Conservation (phyloP, 2,329 filamentous ascomycete species). For the Cladosporium halotolerans region DNA sequence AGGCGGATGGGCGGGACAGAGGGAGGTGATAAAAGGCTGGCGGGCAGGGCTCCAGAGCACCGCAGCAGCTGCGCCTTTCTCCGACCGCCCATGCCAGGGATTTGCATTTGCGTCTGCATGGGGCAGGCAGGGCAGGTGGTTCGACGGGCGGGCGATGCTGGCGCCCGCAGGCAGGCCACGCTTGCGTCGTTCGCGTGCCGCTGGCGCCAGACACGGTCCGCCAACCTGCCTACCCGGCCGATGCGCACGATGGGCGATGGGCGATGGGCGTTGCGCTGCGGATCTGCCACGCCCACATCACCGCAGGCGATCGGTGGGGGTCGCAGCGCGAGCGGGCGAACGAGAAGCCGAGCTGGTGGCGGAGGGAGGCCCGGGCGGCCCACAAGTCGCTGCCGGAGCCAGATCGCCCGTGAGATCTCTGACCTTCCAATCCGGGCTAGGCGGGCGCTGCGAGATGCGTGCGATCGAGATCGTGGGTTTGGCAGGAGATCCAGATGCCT, state of each 20-base stretch:
- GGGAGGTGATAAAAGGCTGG: constrained; percentile 10
- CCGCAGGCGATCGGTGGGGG: constrained; percentile 4
- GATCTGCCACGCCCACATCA: constrained; percentile 2
- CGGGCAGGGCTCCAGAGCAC: not conserved
- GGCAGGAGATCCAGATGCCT: no score
- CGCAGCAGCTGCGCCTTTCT: constrained; percentile 9
- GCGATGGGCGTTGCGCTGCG: not conserved
- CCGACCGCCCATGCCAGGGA: not conserved
- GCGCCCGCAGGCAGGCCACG: constrained; percentile 2
- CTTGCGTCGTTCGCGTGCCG: constrained; percentile 3
- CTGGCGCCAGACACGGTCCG: constrained; percentile 2
- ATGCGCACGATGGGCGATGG: not conserved
- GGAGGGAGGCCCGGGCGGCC: constrained; percentile 1
- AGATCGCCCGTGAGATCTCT: constrained; percentile 10
- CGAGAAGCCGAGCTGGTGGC: constrained; percentile 5
- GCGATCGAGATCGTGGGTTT: constrained; percentile 6
- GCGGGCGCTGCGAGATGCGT: not conserved
- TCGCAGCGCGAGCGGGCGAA: not conserved
- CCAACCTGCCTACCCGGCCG: not conserved
- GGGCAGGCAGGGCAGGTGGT: not conserved
- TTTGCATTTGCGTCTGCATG: not conserved
- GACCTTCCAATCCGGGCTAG: constrained; percentile 1
- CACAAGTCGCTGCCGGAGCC: not conserved
- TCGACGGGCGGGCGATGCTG: not conserved
- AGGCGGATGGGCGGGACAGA: constrained; percentile 6